Evolutionary conservation across 495 filamentous ascomycete genomes (phyloP), one percentile per base, ranked within the genome.

Genomic region (Geopyxis carbonaria): DNA sequence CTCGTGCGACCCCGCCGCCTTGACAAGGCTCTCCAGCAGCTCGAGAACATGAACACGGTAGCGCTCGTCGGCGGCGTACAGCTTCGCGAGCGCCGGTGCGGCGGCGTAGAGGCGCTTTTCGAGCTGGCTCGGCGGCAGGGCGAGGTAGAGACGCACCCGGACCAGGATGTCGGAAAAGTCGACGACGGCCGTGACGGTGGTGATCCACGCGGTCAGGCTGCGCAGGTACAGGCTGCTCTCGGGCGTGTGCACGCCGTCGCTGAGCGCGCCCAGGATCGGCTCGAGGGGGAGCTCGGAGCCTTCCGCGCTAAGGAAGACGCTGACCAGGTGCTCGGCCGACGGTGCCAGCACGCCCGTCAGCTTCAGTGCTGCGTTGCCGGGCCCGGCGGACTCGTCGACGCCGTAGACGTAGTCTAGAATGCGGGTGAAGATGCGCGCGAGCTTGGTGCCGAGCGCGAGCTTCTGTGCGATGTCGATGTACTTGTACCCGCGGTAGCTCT

Each of bases 401-500:
- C 76, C 78, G 49, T 78, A 87, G 9, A 69, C 67, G 47, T 75
- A 81, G 14, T 65, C 62, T 7, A 93, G 55, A 21, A 93, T 68
- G 14, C 67, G 72, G 45, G 77, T 65, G 53, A 94, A 82, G 14
- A 72, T 69, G 5, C 55, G 63, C 5, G 77, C 67, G 19, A 94
- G 68, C 51, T 46, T 61, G 20, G 54, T 68, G 44, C 31, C 73
- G 19, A 41, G 31, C 2, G 31, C 28, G 15, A 32, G 29, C 29
- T 41, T 41, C 29, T 41, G 38, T n/a, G 29, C 38, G 22, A 41
- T 33, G 38, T 69, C 64, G 3, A 69, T 64, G 53, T 91, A 93
- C 48, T 73, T 78, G 91, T 86, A 95, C 4, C 71, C 80, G 14
- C 66, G 67, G 13, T 73, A 78, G 57, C 76, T 82, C 60, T 87